Evolutionary conservation across 306 rosid genomes (phyloP).

Genomic region (Vigna angularis): DNA sequence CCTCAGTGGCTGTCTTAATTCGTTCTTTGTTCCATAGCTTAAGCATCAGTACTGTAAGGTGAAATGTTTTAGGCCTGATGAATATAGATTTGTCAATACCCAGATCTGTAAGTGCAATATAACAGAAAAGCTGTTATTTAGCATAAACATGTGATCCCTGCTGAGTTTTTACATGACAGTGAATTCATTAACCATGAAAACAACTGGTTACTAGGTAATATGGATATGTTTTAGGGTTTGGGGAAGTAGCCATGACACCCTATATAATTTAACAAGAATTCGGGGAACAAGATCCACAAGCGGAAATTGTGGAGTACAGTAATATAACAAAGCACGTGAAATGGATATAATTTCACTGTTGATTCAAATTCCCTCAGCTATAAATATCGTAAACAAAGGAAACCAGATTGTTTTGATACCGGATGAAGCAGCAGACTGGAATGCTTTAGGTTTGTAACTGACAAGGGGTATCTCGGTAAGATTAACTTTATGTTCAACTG

Average conservation of each 20-base stretch:
- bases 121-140: constrained; percentile 16
- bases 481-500: constrained; percentile 70
- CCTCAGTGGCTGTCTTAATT: constrained; percentile 73
- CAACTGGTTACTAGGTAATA: constrained; percentile 26
- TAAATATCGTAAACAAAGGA: neutral
- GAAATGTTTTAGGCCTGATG: constrained; percentile 87
- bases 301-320: neutral
- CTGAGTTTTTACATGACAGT: constrained; percentile 27
- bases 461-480: constrained; percentile 63
- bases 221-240: neutral
- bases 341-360: constrained; percentile 34
- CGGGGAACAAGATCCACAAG: neutral
- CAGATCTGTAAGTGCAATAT: constrained; percentile 52
- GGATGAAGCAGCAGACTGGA: constrained; percentile 52
- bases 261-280: constrained; percentile 9
- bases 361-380: constrained; percentile 33
- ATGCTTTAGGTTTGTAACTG: constrained; percentile 72
- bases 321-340: constrained; percentile 32
- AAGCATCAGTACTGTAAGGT: constrained; percentile 90
- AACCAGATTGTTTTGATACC: constrained; percentile 57
- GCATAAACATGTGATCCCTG: constrained; percentile 25
- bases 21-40: constrained; percentile 94
- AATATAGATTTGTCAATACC: constrained; percentile 87
- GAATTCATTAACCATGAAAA: constrained; percentile 31
- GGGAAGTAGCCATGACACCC: constrained; percentile 8